Percentiles rank a stretch among this genome's conserved stretches.
Conservation (phyloP, 495 filamentous ascomycete genomes). For the Evernia prunastri region DNA sequence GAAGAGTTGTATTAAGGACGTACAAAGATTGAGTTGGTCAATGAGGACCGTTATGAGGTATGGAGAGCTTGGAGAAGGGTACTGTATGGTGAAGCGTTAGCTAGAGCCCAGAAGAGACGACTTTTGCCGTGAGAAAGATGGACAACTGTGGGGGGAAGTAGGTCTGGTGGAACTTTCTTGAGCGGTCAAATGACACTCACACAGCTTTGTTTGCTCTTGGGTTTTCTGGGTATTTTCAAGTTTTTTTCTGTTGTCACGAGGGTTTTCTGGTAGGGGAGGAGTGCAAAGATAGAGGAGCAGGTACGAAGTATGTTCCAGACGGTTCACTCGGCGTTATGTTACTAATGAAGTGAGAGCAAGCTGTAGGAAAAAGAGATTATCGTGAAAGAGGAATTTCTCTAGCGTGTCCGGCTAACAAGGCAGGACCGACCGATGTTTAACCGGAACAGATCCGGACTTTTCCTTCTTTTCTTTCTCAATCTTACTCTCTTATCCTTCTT, state of each 20-base stretch:
- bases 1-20: not conserved
- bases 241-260: constrained; percentile 46
- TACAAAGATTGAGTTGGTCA: constrained; percentile 8
- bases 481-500: not conserved
- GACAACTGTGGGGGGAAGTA: not conserved
- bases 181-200: constrained; percentile 24
- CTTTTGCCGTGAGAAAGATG: not conserved
- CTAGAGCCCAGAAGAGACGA: not conserved
- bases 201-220: constrained; percentile 29
- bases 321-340: not conserved
- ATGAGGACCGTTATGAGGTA: not conserved
- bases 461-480: no score
- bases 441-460: not conserved
- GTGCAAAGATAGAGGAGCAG: constrained; percentile 21
- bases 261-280: constrained; percentile 28
- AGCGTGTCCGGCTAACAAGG: constrained; percentile 13
- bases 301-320: constrained; percentile 14
- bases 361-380: constrained; percentile 16
- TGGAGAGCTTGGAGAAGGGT: not conserved
- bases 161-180: not conserved
- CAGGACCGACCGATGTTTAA: constrained; percentile 11
- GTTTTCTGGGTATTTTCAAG: constrained; percentile 36
- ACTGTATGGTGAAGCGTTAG: not conserved
- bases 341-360: not conserved
- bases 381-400: constrained; percentile 13